Evolutionary conservation across 495 filamentous ascomycete genomes (phyloP).

Genomic region (Wilcoxina mikolae): DNA sequence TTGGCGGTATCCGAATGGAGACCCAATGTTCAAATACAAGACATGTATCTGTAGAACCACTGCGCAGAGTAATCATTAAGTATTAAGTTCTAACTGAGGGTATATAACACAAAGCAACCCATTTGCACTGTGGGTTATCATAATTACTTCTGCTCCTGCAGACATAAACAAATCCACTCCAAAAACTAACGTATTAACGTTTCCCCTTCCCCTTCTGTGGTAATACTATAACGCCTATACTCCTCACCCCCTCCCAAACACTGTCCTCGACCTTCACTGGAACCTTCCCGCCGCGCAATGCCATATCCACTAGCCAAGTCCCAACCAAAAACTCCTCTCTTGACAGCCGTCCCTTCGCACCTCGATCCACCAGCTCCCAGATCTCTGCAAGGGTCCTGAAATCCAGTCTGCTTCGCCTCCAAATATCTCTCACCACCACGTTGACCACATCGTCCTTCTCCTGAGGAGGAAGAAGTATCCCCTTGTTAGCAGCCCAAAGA

Average conservation of each 20-base stretch:
- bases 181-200: too few species aligned
- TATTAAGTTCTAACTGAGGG: too few species aligned
- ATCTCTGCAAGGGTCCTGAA: constrained; percentile 56
- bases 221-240: constrained; percentile 41
- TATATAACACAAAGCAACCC: too few species aligned
- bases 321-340: constrained; percentile 87
- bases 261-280: constrained; percentile 62
- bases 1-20: too few species aligned
- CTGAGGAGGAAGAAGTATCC: constrained; percentile 35
- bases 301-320: constrained; percentile 88
- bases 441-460: constrained; percentile 49
- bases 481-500: constrained; percentile 87
- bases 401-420: constrained; percentile 60
- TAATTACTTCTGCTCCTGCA: too few species aligned
- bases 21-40: too few species aligned
- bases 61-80: too few species aligned
- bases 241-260: constrained; percentile 73
- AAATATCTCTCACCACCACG: constrained; percentile 72
- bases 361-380: constrained; percentile 69
- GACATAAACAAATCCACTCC: too few species aligned
- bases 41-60: too few species aligned
- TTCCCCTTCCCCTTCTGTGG: too few species aligned
- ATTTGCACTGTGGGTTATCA: too few species aligned
- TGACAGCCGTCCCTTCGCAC: constrained; percentile 43
- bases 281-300: constrained; percentile 73